A percentile compares a stretch with the other conserved stretches of the same genome.
phyloP scores from a whole-genome alignment of 768 basidiomycete genomes.

The Tylopilus sp. region DNA sequence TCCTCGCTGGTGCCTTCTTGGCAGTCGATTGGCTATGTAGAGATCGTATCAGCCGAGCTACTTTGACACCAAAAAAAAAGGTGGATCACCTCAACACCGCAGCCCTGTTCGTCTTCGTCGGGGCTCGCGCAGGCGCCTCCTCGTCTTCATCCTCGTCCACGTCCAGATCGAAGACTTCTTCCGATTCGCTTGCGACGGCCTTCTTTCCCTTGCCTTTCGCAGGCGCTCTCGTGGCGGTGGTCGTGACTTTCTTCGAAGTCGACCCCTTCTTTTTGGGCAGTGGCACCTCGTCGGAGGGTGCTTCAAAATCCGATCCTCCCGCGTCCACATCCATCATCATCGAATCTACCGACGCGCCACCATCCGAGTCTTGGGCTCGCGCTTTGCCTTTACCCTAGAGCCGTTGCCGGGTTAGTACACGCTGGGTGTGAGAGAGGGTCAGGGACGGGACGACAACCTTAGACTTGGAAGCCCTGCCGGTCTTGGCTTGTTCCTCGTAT shows the following conservation, averaged over 20 bases:
- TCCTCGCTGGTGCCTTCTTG: conserved; percentile 57
- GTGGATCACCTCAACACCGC: conserved; percentile 57
- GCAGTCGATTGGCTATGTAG: conserved; percentile 31
- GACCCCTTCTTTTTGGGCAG: conserved; percentile 43
- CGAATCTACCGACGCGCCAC: conserved; percentile 52
- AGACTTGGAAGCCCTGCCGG: conserved; percentile 37
- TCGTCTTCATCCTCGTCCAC: conserved; percentile 55
- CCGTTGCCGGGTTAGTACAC: too few relatives aligned
- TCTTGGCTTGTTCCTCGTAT: conserved; percentile 47
- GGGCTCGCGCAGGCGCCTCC: conserved; percentile 36
- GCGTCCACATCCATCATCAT: conserved; percentile 75
- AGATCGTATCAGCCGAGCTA: conserved; percentile 11
- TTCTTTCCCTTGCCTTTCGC: conserved; percentile 58
- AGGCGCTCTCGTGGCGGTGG: conserved; percentile 32
- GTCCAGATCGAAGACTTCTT: conserved; percentile 52
- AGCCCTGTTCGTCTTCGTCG: conserved; percentile 57
- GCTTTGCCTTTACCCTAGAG: conserved; percentile 54
- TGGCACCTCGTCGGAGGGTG: conserved; percentile 39
- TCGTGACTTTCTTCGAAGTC: conserved; percentile 28
- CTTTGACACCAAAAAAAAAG: too few relatives aligned
- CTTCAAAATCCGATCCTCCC: conserved; percentile 49
- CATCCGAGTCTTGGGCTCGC: conserved; percentile 51
- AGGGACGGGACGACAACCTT: conserved; percentile 36
- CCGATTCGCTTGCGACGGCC: conserved; percentile 45
- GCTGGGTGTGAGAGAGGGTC: not conserved